phyloP scores from a whole-genome alignment of 2,329 filamentous ascomycete species.

The Didymosphaeria variabile region DNA sequence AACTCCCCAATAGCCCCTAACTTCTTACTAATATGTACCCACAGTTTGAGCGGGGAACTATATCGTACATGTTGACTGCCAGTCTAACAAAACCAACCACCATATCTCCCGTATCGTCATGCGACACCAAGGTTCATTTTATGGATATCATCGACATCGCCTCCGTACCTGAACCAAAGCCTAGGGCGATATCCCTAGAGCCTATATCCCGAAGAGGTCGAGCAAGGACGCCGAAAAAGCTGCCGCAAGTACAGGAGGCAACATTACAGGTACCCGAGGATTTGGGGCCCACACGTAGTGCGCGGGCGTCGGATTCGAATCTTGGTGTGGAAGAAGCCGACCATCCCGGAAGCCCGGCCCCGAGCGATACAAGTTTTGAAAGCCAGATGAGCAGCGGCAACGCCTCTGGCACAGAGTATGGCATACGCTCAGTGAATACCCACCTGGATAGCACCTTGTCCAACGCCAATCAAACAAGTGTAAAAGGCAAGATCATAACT shows the following conservation, averaged over 20 bases:
- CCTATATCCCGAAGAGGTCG: constrained; percentile 78
- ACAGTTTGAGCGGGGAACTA: constrained; percentile 93
- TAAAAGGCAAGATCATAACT: constrained; percentile 80
- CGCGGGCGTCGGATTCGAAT: constrained; percentile 33
- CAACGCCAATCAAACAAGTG: constrained; percentile 60
- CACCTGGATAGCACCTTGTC: constrained; percentile 58
- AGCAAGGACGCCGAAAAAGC: constrained; percentile 59
- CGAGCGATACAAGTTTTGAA: constrained; percentile 58
- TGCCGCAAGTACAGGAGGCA: constrained; percentile 23
- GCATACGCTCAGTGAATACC: constrained; percentile 50
- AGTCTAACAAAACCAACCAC: constrained; percentile 89
- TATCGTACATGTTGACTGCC: constrained; percentile 89
- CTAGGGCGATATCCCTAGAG: constrained; percentile 85
- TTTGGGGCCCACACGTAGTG: constrained; percentile 32
- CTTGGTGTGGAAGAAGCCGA: constrained; percentile 44
- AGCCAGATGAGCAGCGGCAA: constrained; percentile 70
- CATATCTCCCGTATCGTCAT: constrained; percentile 80
- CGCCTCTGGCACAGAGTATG: constrained; percentile 54
- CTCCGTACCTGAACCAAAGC: constrained; percentile 74
- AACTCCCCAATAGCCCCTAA: constrained; percentile 16
- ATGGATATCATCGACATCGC: constrained; percentile 88
- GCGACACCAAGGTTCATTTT: constrained; percentile 81
- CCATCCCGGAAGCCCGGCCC: constrained; percentile 54
- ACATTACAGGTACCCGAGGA: constrained; percentile 23
- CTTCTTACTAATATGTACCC: constrained; percentile 28